These are phyloP conservation scores for Aspergillus texensis DNA, from an alignment of 2,329 filamentous ascomycete species.

Conservation along the genomic window DNA sequence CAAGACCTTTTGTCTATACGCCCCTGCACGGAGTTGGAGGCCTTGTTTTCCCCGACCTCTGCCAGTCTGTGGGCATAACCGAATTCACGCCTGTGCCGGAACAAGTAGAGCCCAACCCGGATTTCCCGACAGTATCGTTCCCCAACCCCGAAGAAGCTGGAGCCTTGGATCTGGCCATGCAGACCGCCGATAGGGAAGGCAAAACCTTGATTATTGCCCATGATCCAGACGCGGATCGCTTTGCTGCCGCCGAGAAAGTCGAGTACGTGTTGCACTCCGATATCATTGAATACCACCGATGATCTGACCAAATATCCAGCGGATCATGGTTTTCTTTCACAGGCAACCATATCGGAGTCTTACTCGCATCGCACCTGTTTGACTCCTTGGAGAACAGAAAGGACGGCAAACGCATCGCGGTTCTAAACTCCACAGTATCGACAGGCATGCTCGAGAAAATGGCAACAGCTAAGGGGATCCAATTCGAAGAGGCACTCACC, in stretches of 20 bases:
- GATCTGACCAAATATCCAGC: conserved; percentile 24
- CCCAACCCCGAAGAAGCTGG: conserved; percentile 68
- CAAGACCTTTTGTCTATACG: conserved; percentile 46
- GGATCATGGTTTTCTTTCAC: conserved; percentile 63
- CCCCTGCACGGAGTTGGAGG: conserved; percentile 46
- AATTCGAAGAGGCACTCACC: conserved; percentile 64
- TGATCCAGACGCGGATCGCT: conserved; percentile 67
- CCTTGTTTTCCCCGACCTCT: conserved; percentile 36
- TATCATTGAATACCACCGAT: background rate
- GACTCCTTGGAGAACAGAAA: conserved; percentile 45
- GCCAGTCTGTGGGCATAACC: conserved; percentile 35
- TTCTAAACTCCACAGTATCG: conserved; percentile 66
- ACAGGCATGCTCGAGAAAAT: conserved; percentile 64
- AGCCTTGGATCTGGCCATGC: conserved; percentile 61
- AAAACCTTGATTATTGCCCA: conserved; percentile 61
- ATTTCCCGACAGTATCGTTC: conserved; percentile 66
- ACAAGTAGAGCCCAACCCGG: conserved; percentile 62
- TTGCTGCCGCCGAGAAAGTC: conserved; percentile 63
- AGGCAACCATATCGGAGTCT: conserved; percentile 65
- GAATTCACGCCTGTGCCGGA: conserved; percentile 40
- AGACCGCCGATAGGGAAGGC: conserved; percentile 54
- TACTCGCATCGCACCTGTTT: conserved; percentile 61
- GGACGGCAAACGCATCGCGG: conserved; percentile 49
- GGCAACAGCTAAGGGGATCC: conserved; percentile 57
- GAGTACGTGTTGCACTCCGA: conserved; percentile 31